Evolutionary conservation across 1,284 basidiomycete species (phyloP).

Genomic region (Sporisorium exsertum): DNA sequence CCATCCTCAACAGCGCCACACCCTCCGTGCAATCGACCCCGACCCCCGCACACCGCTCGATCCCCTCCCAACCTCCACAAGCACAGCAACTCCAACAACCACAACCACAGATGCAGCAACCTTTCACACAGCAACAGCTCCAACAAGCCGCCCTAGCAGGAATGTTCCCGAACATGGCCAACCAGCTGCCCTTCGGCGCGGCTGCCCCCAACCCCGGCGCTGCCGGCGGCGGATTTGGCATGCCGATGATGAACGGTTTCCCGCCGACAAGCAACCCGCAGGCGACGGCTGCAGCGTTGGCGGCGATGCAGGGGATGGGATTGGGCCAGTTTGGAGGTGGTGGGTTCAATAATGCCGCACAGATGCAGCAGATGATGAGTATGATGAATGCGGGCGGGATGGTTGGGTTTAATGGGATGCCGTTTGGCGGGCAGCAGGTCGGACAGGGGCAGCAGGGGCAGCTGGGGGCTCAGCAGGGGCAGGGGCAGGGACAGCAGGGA

Average conservation of each 20-base stretch:
- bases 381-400: constrained; percentile 25
- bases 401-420: constrained; percentile 25
- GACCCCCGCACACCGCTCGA: constrained; percentile 42
- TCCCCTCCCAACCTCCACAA: constrained; percentile 38
- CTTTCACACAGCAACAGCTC: constrained; percentile 16
- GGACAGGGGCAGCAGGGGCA: constrained; percentile 11
- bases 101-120: constrained; percentile 35
- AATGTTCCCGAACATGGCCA: constrained; percentile 24
- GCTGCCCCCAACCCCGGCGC: not conserved
- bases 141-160: constrained; percentile 33
- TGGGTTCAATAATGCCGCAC: constrained; percentile 19
- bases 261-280: constrained; percentile 24
- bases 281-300: constrained; percentile 27
- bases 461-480: constrained; percentile 18
- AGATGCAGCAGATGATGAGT: constrained; percentile 52
- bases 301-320: constrained; percentile 40
- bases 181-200: constrained; percentile 17
- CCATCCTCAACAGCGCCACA: constrained; percentile 42
- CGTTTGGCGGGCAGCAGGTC: constrained; percentile 15
- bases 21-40: constrained; percentile 45
- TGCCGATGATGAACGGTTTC: constrained; percentile 49
- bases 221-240: constrained; percentile 7
- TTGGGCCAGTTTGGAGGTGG: constrained; percentile 26
- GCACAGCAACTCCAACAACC: constrained; percentile 16
- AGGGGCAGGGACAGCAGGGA: not conserved